Conservation (phyloP, 164 flowering plant species). For the Aristolochia fimbriata region DNA sequence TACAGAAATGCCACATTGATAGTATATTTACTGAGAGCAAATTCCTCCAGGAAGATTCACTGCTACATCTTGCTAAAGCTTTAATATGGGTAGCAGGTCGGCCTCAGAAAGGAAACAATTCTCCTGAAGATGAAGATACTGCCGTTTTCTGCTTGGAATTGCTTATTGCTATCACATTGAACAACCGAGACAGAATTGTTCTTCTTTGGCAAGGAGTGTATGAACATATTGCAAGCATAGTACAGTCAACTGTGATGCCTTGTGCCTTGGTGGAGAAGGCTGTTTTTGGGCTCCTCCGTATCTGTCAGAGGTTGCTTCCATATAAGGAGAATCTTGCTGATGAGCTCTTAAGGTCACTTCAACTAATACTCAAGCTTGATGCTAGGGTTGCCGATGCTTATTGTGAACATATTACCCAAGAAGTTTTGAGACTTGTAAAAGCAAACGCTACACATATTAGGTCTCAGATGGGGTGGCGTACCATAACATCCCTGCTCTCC, state of each 20-base stretch:
- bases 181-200: conserved; percentile 31
- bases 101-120: conserved; percentile 21
- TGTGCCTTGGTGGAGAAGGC: conserved; percentile 36
- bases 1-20: conserved; percentile 31
- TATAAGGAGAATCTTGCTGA: conserved; percentile 31
- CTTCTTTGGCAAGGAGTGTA: conserved; percentile 35
- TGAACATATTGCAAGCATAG: conserved; percentile 29
- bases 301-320: conserved; percentile 33
- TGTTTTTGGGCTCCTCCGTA: conserved; percentile 31
- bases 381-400: conserved; percentile 41
- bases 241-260: conserved; percentile 33
- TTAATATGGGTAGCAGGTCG: conserved; percentile 24
- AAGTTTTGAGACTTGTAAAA: conserved; percentile 30
- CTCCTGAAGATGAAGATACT: conserved; percentile 32
- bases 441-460: conserved; percentile 31
- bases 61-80: conserved; percentile 28
- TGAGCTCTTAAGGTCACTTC: conserved; percentile 31
- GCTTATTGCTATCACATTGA: conserved; percentile 30
- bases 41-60: conserved; percentile 27
- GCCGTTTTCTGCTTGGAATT: conserved; percentile 34
- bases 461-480: conserved; percentile 34
- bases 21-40: conserved; percentile 32
- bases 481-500: conserved; percentile 27
- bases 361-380: conserved; percentile 29
- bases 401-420: conserved; percentile 36